Evolutionary conservation across 139 green algal species (phyloP).

Genomic region (Trebouxia sp.): DNA sequence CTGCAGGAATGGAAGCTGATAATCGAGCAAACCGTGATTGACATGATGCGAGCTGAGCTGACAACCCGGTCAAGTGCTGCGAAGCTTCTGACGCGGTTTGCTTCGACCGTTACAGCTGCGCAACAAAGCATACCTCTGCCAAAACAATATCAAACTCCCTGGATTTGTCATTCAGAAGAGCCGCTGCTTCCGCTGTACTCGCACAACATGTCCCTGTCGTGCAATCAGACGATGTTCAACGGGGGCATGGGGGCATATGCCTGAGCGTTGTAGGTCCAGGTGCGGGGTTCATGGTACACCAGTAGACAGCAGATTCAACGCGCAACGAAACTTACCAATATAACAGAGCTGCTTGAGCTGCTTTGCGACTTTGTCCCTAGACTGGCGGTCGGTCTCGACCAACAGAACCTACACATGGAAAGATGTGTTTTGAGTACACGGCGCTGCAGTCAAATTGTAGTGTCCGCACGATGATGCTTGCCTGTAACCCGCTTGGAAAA

Average conservation of each 20-base stretch:
- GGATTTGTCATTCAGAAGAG: neutral
- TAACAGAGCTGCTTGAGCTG: constrained; percentile 36
- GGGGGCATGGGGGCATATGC: too few relatives aligned
- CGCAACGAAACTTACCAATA: neutral
- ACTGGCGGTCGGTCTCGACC: neutral
- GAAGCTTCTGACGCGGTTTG: neutral
- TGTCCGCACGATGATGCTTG: neutral
- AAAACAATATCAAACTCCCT: neutral
- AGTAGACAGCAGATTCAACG: neutral
- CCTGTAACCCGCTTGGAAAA: constrained; percentile 32
- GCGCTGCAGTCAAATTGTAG: too few relatives aligned
- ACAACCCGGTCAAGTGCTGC: neutral
- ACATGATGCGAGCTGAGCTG: neutral
- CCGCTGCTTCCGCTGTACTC: neutral
- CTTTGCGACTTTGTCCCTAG: neutral
- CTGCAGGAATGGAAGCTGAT: constrained; percentile 30
- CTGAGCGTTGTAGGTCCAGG: too few relatives aligned
- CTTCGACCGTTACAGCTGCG: neutral
- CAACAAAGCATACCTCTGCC: neutral
- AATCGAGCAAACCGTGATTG: neutral
- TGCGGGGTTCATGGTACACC: too few relatives aligned
- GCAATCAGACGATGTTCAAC: too few relatives aligned
- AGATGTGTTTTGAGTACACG: neutral
- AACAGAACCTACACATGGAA: constrained; percentile 31
- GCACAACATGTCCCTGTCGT: constrained; percentile 14